Conservation (phyloP, 345 rosid genomes). For the Brassica cretica region DNA sequence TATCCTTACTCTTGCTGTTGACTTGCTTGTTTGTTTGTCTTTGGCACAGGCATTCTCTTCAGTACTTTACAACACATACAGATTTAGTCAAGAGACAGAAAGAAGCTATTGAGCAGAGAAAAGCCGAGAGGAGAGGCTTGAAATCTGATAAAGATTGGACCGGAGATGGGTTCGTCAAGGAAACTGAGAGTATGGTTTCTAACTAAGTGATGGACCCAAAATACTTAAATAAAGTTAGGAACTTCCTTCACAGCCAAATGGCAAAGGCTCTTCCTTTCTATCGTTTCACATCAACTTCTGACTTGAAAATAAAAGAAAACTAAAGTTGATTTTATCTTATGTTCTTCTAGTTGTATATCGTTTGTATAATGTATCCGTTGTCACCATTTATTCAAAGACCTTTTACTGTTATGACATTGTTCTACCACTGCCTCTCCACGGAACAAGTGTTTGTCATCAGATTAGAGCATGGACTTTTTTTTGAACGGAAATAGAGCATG, state of each 20-base stretch:
- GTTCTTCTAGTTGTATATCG: neutral
- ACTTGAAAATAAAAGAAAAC: slow-evolving; percentile 7
- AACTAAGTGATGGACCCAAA: slow-evolving; percentile 46
- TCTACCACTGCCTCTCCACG: neutral
- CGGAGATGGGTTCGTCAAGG: slow-evolving; percentile 91
- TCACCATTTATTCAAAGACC: neutral
- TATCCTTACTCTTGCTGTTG: neutral
- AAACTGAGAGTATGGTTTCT: slow-evolving; percentile 95
- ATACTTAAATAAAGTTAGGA: slow-evolving; percentile 5
- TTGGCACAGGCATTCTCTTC: slow-evolving; percentile 63
- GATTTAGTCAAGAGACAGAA: slow-evolving; percentile 80
- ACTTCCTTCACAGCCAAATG: neutral
- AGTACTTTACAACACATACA: slow-evolving; percentile 87
- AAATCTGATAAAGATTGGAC: slow-evolving; percentile 98
- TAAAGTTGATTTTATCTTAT: slow-evolving; percentile 1
- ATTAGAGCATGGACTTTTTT: neutral
- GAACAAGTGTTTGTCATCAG: neutral
- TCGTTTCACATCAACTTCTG: slow-evolving; percentile 1
- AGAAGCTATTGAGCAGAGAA: slow-evolving; percentile 81
- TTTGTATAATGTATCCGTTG: neutral
- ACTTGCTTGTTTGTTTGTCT: neutral
- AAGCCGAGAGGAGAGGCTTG: slow-evolving; percentile 72
- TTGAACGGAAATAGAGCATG: neutral
- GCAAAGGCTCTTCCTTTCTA: neutral
- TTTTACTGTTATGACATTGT: neutral